Conservation (phyloP, 768 basidiomycete species). For the Phylloporus rhodoxanthus region DNA sequence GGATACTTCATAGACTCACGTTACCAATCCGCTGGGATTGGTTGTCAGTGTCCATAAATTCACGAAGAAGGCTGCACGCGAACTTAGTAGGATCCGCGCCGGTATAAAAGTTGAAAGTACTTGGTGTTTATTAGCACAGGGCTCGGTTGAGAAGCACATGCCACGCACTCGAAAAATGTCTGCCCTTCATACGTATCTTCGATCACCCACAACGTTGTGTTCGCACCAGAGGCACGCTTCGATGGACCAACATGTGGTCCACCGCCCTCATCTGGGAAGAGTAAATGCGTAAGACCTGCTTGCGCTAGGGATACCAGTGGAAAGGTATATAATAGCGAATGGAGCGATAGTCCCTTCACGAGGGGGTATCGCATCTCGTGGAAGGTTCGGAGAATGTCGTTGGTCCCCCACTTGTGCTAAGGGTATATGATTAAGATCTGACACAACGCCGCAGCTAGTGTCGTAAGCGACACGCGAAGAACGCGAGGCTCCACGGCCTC, state of each 20-base stretch:
- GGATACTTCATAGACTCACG: slow-evolving; percentile 41
- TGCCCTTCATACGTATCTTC: slow-evolving; percentile 62
- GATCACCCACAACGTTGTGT: slow-evolving; percentile 57
- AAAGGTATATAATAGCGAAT: slow-evolving; percentile 11
- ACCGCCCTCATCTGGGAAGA: background rate
- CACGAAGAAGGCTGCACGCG: slow-evolving; percentile 7
- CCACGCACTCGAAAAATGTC: slow-evolving; percentile 63
- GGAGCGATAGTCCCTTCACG: slow-evolving; percentile 7
- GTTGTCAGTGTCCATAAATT: slow-evolving; percentile 10
- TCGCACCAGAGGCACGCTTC: slow-evolving; percentile 13
- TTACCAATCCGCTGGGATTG: slow-evolving; percentile 56
- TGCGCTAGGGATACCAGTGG: slow-evolving; percentile 10
- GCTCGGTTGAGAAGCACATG: background rate
- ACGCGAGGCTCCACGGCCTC: slow-evolving; percentile 16
- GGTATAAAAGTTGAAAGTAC: slow-evolving; percentile 56
- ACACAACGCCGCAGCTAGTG: slow-evolving; percentile 12
- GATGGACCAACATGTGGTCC: slow-evolving; percentile 3
- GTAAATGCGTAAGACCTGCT: slow-evolving; percentile 6
- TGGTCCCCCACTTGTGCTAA: background rate
- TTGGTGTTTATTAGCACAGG: slow-evolving; percentile 23
- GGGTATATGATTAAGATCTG: slow-evolving; percentile 1
- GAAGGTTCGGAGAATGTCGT: slow-evolving; percentile 4
- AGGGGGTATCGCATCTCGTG: slow-evolving; percentile 13
- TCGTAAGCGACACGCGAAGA: slow-evolving; percentile 18
- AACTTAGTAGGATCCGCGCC: slow-evolving; percentile 61